These are phyloP conservation scores for Colletotrichum lindemuthianum DNA, from an alignment of 2,329 filamentous ascomycete genomes.

Conservation along the genomic window DNA sequence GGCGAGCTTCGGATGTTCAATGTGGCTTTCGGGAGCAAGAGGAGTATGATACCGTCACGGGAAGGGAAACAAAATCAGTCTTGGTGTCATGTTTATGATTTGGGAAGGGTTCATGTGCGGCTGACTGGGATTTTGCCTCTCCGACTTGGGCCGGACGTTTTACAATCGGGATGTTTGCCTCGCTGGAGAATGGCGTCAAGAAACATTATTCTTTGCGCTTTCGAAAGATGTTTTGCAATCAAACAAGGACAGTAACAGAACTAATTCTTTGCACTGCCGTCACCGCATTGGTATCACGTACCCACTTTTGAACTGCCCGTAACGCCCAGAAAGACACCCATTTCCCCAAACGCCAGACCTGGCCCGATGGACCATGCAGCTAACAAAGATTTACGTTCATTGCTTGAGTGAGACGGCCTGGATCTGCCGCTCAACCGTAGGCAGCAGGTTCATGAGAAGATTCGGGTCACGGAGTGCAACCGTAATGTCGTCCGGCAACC, in stretches of 20 bases:
- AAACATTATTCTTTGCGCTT: background rate
- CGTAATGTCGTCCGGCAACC: conserved; percentile 76
- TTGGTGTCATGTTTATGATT: conserved; percentile 6
- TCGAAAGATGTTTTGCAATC: conserved; percentile 5
- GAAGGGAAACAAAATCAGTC: background rate
- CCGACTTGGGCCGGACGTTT: no score
- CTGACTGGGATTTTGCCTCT: no score
- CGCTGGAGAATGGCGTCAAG: conserved; percentile 13
- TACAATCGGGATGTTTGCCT: background rate
- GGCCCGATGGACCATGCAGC: no score
- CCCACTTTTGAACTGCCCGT: conserved; percentile 21
- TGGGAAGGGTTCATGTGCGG: background rate
- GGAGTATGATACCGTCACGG: background rate
- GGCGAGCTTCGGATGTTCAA: conserved; percentile 1
- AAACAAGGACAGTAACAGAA: conserved; percentile 2
- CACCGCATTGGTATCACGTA: conserved; percentile 7
- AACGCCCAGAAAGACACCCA: conserved; percentile 13
- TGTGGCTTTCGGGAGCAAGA: background rate
- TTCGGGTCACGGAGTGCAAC: conserved; percentile 84
- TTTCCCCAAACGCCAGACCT: conserved; percentile 17
- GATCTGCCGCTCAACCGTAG: conserved; percentile 73
- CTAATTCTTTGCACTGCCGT: conserved; percentile 6
- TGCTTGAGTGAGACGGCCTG: conserved; percentile 54
- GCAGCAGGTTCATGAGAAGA: conserved; percentile 74
- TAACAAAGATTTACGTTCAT: background rate